Evolutionary conservation across 2,329 filamentous ascomycete genomes (phyloP), one percentile per base, ranked within the genome.

Genomic region (Penicillium sp.): DNA sequence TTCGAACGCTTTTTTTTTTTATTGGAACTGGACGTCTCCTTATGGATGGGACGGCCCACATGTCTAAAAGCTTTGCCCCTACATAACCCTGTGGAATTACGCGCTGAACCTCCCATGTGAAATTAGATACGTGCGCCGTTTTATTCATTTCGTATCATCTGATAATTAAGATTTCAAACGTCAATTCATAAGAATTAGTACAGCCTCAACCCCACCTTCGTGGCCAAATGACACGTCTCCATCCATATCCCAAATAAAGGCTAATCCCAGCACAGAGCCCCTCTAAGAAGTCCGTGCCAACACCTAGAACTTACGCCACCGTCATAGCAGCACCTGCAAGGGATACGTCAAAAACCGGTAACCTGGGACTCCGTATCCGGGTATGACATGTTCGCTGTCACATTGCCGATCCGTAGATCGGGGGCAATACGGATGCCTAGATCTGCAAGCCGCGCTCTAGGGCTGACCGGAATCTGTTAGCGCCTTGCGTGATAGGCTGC

Each of bases 311-410:
- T 31, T 22, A 16, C 24, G 4, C 5, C 14, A 20, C 22, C 25
- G 33, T 36, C 13, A 4, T 27, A 5, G 14, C 5, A 13, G 13
- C 41, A 18, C 46, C 28, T 56, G 47, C 44, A 56, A 45, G 47
- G 20, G 50, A 53, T 50, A 44, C 27, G 41, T 53, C 54, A 55
- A 43, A 43, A 39, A 38, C 35, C 35, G 35, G 18, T 11, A 38
- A 10, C 9, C 10, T 36, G 16, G 33, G 13, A 35, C 13, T 16
- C 28, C 11, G 10, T 16, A 4, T 28, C 40, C n/a, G 46, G 20
- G 16, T 31, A 36, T 11, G 33, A 30, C 13, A 25, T 31, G 13
- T 38, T 24, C 20, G 10, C 9, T 48, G 30, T 42, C 28, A 42
- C 18, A 14, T 16, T 6, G 39, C n/a, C 22, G 25, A 28, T 40